Percentiles rank a stretch among this genome's conserved stretches.
Conservation (phyloP, 2,329 filamentous ascomycete species). For the Trichocomaceae sp. region DNA sequence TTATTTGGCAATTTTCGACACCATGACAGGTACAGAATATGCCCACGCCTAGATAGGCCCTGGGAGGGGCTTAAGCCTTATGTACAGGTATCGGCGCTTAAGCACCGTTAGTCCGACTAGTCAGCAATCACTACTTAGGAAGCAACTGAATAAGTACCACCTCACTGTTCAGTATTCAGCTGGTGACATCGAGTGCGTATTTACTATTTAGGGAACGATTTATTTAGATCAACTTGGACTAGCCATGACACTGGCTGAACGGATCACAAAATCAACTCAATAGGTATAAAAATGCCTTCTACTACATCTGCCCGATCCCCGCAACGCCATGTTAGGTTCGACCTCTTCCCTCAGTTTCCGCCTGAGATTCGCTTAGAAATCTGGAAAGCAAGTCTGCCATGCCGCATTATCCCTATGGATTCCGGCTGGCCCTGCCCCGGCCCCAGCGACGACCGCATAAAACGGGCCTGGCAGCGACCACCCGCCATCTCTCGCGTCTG, state of each 20-base stretch:
- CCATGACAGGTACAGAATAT: background rate
- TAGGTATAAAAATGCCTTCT: background rate
- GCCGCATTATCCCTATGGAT: background rate
- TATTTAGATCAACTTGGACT: background rate
- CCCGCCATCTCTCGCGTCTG: background rate
- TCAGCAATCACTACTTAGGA: background rate
- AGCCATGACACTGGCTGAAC: background rate
- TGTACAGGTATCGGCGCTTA: too few relatives aligned
- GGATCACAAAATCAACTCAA: background rate
- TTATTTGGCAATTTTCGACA: background rate
- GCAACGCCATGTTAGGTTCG: background rate
- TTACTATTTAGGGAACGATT: background rate
- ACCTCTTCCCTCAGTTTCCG: slow-evolving; percentile 1
- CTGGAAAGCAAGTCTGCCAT: background rate
- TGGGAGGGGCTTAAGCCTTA: too few relatives aligned
- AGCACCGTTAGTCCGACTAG: background rate
- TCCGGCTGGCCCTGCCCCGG: background rate
- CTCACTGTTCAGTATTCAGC: background rate
- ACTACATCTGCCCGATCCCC: background rate
- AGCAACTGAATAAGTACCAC: background rate
- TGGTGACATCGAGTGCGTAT: background rate
- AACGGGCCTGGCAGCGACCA: background rate
- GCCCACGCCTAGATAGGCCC: too few relatives aligned
- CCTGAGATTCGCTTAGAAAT: background rate
- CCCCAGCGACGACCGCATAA: background rate